phyloP scores from a whole-genome alignment of 345 rosid species.

The Populus ilicifolia region DNA sequence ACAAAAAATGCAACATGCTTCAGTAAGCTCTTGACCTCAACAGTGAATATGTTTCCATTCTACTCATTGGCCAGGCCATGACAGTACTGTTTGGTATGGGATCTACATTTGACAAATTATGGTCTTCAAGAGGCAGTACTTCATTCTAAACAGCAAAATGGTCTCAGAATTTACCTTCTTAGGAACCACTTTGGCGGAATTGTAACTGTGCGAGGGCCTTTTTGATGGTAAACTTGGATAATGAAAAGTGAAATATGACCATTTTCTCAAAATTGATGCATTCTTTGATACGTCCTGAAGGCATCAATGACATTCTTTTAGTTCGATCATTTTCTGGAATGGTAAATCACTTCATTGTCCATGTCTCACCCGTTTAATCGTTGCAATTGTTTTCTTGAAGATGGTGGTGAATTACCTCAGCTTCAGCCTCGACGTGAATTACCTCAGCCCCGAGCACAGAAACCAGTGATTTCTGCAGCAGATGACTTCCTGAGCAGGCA shows the following conservation, averaged over 20 bases:
- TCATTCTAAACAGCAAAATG: background rate
- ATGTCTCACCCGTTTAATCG: background rate
- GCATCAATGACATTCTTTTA: background rate
- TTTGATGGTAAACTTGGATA: background rate
- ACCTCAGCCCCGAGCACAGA: slow-evolving; percentile 37
- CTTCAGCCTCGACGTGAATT: slow-evolving; percentile 13
- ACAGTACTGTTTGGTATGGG: background rate
- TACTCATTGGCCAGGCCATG: background rate
- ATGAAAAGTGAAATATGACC: background rate
- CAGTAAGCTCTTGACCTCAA: background rate
- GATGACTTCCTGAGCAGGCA: slow-evolving; percentile 57
- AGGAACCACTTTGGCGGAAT: background rate
- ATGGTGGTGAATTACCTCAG: slow-evolving; percentile 37
- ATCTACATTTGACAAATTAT: background rate
- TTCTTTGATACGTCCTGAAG: background rate
- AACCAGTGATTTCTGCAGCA: slow-evolving; percentile 36
- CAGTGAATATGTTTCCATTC: background rate
- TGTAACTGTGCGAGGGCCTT: background rate
- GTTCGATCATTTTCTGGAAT: background rate
- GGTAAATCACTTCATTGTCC: background rate
- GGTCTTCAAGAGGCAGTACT: background rate
- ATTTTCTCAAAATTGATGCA: background rate
- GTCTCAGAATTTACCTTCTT: background rate
- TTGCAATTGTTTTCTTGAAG: slow-evolving; percentile 25
- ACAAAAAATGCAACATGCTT: background rate